Base-by-base conservation (phyloP, 805 yeast species). In the Metschnikowia matae region DNA sequence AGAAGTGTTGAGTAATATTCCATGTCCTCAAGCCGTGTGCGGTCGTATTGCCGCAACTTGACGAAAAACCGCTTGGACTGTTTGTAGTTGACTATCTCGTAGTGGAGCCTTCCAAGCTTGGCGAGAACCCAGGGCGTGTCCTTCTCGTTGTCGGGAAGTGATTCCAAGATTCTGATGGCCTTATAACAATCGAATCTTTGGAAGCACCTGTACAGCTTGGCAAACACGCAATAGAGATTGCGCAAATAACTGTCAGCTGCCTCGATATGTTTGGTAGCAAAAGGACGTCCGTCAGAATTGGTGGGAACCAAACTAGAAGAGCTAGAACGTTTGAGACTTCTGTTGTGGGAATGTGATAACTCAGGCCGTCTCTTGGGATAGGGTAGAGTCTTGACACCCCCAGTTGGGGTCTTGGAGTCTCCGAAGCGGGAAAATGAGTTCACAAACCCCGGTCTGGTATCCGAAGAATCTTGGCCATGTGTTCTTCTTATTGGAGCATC, bases 1-100 rank as follows among this genome's bases (percentile, higher is more conserved):
- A 92, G 73, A 29, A 90, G 72, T 0, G 98, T 92, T 0, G 97
- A 89, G 62, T 81, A 90, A 58, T 84, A 82, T 62, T 94, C 98
- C 94, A 92, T 89, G 63, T 90, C 98, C 54, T 82, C 83, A 14
- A 85, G 64, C 50, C 98, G 75, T 10, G 91, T 87, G 39, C 92
- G 80, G 67, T 90, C 96, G 23, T 84, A 52, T 48, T 71, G 71
- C 48, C 96, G 75, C 49, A 94, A 73, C 56, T 75, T 76, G 15
- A 69, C 68, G 62, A 87, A 92, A 57, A 78, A 82, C 40, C 71
- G 65, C 53, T 83, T 87, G 7, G 95, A 79, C 65, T 85, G 86
- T 51, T 82, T 84, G 67, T 92, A 92, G 64, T 89, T 87, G 17
- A 87, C 92, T 55, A 87, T 81, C 64, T 92, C 98, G 67, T 86